Conservation (phyloP, 257 asterid genomes). For the Orobanche coerulescens region DNA sequence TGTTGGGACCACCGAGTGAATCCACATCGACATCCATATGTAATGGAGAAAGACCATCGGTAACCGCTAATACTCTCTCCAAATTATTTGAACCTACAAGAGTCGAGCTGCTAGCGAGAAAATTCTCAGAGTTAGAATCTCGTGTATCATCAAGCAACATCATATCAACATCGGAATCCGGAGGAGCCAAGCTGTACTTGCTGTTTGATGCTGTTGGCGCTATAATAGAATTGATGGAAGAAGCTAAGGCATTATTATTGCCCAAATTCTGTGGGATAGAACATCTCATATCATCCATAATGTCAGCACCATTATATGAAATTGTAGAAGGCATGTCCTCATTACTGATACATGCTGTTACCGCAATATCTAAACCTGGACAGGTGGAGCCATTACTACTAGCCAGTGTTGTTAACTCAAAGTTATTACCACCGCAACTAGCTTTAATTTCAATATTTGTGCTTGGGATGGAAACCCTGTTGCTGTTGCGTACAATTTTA, state of each 20-base stretch:
- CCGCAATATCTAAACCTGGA: slow-evolving; percentile 25
- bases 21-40: slow-evolving; percentile 28
- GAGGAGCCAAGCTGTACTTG: slow-evolving; percentile 15
- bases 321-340: slow-evolving; percentile 28
- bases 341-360: slow-evolving; percentile 19
- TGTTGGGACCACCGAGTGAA: slow-evolving; percentile 19
- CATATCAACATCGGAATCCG: slow-evolving; percentile 26
- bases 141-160: slow-evolving; percentile 22
- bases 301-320: slow-evolving; percentile 25
- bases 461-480: slow-evolving; percentile 30
- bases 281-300: slow-evolving; percentile 25
- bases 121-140: slow-evolving; percentile 25
- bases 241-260: slow-evolving; percentile 18
- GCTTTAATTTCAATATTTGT: slow-evolving; percentile 30
- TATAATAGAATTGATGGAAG: slow-evolving; percentile 22
- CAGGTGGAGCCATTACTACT: slow-evolving; percentile 27
- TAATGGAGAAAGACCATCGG: slow-evolving; percentile 18
- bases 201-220: slow-evolving; percentile 32
- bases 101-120: slow-evolving; percentile 21
- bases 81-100: slow-evolving; percentile 21
- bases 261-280: slow-evolving; percentile 26
- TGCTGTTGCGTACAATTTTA: slow-evolving; percentile 52
- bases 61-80: slow-evolving; percentile 15
- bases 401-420: slow-evolving; percentile 26
- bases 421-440: slow-evolving; percentile 21